Percentiles rank a stretch among this genome's conserved stretches.
Evolutionary conservation across 306 rosid species (phyloP).

Genomic region (Pyrus communis): DNA sequence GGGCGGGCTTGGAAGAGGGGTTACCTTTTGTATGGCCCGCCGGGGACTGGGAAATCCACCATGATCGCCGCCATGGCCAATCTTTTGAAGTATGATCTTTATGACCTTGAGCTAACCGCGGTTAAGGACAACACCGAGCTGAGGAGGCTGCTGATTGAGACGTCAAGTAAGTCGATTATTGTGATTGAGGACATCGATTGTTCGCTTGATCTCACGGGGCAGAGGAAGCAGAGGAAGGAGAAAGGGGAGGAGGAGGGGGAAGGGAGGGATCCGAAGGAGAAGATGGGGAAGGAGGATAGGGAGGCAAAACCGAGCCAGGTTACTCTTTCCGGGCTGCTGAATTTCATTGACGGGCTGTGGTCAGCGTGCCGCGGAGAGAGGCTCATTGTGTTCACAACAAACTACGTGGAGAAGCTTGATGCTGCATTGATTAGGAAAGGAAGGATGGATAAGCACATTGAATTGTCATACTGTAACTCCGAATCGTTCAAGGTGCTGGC

Average conservation of each 20-base stretch:
- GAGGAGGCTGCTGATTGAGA: slow-evolving; percentile 56
- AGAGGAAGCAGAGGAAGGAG: slow-evolving; percentile 35
- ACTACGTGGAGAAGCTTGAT: slow-evolving; percentile 69
- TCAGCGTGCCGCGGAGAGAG: slow-evolving; percentile 77
- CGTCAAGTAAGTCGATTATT: slow-evolving; percentile 56
- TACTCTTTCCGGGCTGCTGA: slow-evolving; percentile 70
- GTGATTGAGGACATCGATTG: slow-evolving; percentile 79
- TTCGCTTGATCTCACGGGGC: slow-evolving; percentile 67
- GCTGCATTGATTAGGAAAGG: slow-evolving; percentile 82
- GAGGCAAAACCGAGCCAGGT: slow-evolving; percentile 38
- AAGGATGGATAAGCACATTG: slow-evolving; percentile 37
- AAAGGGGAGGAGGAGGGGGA: slow-evolving; percentile 17
- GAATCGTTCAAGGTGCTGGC: slow-evolving; percentile 71
- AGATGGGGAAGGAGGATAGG: slow-evolving; percentile 23
- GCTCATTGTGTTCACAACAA: slow-evolving; percentile 76
- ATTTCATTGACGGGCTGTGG: slow-evolving; percentile 88
- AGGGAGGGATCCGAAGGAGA: slow-evolving; percentile 27
- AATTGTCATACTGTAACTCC: slow-evolving; percentile 52
- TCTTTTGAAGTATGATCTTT: slow-evolving; percentile 46
- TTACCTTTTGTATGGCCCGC: slow-evolving; percentile 63
- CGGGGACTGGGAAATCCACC: slow-evolving; percentile 82
- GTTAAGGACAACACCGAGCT: slow-evolving; percentile 67
- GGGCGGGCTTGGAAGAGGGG: slow-evolving; percentile 87
- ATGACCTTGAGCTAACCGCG: slow-evolving; percentile 64
- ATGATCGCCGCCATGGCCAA: slow-evolving; percentile 90